These are phyloP conservation scores for Aureoboletus auriporus DNA, from an alignment of 768 basidiomycete species.

Conservation along the genomic window DNA sequence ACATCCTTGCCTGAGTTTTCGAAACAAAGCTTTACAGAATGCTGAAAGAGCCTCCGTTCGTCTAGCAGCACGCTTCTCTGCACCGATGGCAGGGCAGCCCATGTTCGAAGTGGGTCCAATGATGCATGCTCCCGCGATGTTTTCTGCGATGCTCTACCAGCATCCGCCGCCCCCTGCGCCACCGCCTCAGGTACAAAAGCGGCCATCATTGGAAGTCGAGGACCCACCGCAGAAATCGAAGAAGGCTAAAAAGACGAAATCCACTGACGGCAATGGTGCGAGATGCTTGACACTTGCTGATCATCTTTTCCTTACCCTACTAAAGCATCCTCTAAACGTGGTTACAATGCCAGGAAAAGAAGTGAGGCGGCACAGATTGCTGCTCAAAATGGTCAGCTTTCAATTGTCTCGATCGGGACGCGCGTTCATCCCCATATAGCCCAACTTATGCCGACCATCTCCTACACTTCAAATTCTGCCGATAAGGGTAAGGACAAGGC, in stretches of 20 bases:
- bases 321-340: conserved; percentile 52
- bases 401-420: conserved; percentile 8
- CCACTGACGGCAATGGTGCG: conserved; percentile 33
- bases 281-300: conserved; percentile 2
- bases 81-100: conserved; percentile 27
- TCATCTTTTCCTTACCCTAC: conserved; percentile 10
- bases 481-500: conserved; percentile 47
- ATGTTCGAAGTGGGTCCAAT: conserved; percentile 32
- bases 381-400: conserved; percentile 54
- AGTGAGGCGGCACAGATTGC: conserved; percentile 64
- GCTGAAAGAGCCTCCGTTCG: conserved; percentile 57
- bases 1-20: conserved; percentile 19
- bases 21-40: conserved; percentile 44
- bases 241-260: conserved; percentile 40
- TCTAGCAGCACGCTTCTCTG: conserved; percentile 48
- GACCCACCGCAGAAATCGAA: conserved; percentile 44
- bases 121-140: conserved; percentile 25
- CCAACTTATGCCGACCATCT: conserved; percentile 43
- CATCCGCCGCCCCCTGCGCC: conserved; percentile 22
- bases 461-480: conserved; percentile 34
- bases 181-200: conserved; percentile 32
- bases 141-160: conserved; percentile 28
- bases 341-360: conserved; percentile 69
- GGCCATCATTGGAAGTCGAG: conserved; percentile 36
- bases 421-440: conserved; percentile 30